A percentile compares a stretch with the other conserved stretches of the same genome.
Evolutionary conservation across 129 eudicot genomes (phyloP).

Genomic region (Helianthus annuus): HanXRQr2.0-SUNRISE NC_035435.2:164445996-164446495

Average conservation of each 20-base stretch:
- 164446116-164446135: conserved; percentile 80
- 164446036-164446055: conserved; percentile 39
- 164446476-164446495: too few relatives aligned
- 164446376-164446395: too few relatives aligned
- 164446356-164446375: too few relatives aligned
- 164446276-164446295: conserved; percentile 64
- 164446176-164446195: conserved; percentile 65
- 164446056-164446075: conserved; percentile 63
- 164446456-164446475: too few relatives aligned
- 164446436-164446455: too few relatives aligned
- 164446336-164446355: too few relatives aligned
- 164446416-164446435: too few relatives aligned
- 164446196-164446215: conserved; percentile 70
- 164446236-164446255: conserved; percentile 63
- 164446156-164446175: conserved; percentile 69
- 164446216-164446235: conserved; percentile 73
- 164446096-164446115: conserved; percentile 61
- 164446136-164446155: conserved; percentile 74
- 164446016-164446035: conserved; percentile 43
- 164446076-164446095: conserved; percentile 69
- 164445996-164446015: conserved; percentile 14
- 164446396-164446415: too few relatives aligned
- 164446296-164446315: conserved; percentile 36
- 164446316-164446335: too few relatives aligned
- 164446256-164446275: conserved; percentile 63